phyloP scores from a whole-genome alignment of 768 basidiomycete species.

The Russula compacta region DNA sequence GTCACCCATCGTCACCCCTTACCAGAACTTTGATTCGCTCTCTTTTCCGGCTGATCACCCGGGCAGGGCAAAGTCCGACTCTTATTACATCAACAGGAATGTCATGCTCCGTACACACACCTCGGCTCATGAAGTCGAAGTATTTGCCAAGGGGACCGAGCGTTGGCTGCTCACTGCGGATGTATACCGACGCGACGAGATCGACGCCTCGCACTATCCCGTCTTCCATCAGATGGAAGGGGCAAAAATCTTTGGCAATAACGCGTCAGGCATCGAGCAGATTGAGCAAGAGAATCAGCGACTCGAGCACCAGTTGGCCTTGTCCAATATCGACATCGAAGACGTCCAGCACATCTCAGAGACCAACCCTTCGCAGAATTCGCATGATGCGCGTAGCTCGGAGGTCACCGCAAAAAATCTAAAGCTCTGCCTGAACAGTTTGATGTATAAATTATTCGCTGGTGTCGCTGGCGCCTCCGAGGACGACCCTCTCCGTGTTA shows the following conservation, averaged over 20 bases:
- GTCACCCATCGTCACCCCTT: constrained; percentile 83
- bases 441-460: constrained; percentile 79
- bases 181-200: constrained; percentile 97
- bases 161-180: constrained; percentile 92
- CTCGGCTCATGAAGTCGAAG: constrained; percentile 95
- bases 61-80: constrained; percentile 82
- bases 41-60: constrained; percentile 93
- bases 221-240: constrained; percentile 99
- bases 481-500: constrained; percentile 69
- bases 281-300: constrained; percentile 64
- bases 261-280: constrained; percentile 46
- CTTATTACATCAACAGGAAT: constrained; percentile 88
- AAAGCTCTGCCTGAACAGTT: constrained; percentile 80
- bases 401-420: constrained; percentile 74
- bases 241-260: constrained; percentile 65
- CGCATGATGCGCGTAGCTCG: constrained; percentile 66
- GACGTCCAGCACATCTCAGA: constrained; percentile 68
- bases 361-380: constrained; percentile 72
- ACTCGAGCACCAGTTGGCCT: constrained; percentile 49
- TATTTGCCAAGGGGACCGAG: constrained; percentile 65
- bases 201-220: constrained; percentile 93
- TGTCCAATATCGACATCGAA: constrained; percentile 76
- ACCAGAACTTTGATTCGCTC: constrained; percentile 93
- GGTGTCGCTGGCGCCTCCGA: constrained; percentile 39
- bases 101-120: constrained; percentile 97